Percentiles rank a stretch among this genome's conserved stretches.
Evolutionary conservation across 495 filamentous ascomycete genomes (phyloP).

Genomic region (Penicillium steckii): DNA sequence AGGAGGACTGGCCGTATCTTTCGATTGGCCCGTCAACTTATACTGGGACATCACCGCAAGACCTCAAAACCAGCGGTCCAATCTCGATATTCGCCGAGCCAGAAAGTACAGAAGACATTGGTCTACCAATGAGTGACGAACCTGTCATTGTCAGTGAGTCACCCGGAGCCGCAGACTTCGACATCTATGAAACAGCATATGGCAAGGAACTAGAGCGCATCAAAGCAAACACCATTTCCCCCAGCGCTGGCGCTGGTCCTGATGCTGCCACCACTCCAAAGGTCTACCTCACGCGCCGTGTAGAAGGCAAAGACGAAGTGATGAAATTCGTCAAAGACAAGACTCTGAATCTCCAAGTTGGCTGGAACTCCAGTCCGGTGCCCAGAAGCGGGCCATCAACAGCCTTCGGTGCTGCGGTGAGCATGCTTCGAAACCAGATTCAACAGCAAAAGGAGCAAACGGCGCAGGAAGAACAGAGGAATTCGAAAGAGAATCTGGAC

Average conservation of each 20-base stretch:
- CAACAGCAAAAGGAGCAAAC: conserved; percentile 12
- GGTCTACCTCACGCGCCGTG: conserved; percentile 60
- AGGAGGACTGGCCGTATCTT: conserved; percentile 63
- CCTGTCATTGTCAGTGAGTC: conserved; percentile 69
- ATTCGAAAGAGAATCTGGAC: neutral
- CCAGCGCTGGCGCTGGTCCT: conserved; percentile 7
- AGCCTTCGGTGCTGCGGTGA: conserved; percentile 20
- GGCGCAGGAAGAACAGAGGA: neutral
- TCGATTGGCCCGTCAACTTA: conserved; percentile 65
- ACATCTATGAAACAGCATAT: conserved; percentile 88
- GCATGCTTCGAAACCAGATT: conserved; percentile 21
- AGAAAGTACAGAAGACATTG: conserved; percentile 20
- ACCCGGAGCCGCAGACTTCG: conserved; percentile 73
- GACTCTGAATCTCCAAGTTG: conserved; percentile 24
- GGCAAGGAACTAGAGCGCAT: conserved; percentile 78
- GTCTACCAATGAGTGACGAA: conserved; percentile 11
- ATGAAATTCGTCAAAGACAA: conserved; percentile 37
- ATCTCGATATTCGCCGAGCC: conserved; percentile 24
- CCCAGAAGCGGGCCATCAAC: conserved; percentile 6
- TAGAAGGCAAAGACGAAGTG: conserved; percentile 52
- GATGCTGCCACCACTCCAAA: conserved; percentile 25
- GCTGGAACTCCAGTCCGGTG: conserved; percentile 1
- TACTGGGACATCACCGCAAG: conserved; percentile 26
- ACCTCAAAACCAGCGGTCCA: conserved; percentile 13
- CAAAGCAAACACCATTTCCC: conserved; percentile 32